Percentiles rank a stretch among this genome's conserved stretches.
Evolutionary conservation across 176 grass and related monocot species (phyloP).

Genomic region (Bonia amplexicaulis): DNA sequence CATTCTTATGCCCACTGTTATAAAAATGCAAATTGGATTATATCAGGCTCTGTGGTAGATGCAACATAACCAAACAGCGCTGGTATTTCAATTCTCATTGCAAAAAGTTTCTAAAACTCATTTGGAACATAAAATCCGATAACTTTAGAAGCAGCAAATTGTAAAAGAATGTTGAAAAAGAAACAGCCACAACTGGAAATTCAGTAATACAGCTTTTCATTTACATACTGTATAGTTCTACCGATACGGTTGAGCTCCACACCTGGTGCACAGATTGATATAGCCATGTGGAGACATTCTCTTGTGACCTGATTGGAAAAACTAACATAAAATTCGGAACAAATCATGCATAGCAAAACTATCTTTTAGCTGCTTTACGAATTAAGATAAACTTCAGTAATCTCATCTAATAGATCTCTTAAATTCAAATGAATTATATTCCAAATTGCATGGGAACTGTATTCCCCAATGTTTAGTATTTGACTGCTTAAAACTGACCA

Average conservation of each 20-base stretch:
- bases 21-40: too few relatives aligned
- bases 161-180: background rate
- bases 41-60: too few relatives aligned
- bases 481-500: background rate
- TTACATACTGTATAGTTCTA: constrained; percentile 90
- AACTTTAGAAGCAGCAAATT: background rate
- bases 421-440: constrained; percentile 4
- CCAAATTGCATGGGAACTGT: background rate
- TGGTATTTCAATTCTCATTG: background rate
- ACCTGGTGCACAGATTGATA: constrained; percentile 86
- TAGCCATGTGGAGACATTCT: constrained; percentile 77
- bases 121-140: background rate
- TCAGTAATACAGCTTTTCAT: constrained; percentile 7
- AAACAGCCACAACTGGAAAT: background rate
- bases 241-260: constrained; percentile 88
- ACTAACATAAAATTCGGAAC: constrained; percentile 10
- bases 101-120: background rate
- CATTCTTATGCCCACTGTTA: too few relatives aligned
- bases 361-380: background rate
- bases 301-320: constrained; percentile 64
- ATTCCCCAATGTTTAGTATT: background rate
- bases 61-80: too few relatives aligned
- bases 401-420: background rate
- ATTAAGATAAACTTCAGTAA: background rate
- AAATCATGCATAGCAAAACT: constrained; percentile 14